Evolutionary conservation across 2,329 filamentous ascomycete species (phyloP), one percentile per base, ranked within the genome.

Genomic region (Epichloe festucae): DNA sequence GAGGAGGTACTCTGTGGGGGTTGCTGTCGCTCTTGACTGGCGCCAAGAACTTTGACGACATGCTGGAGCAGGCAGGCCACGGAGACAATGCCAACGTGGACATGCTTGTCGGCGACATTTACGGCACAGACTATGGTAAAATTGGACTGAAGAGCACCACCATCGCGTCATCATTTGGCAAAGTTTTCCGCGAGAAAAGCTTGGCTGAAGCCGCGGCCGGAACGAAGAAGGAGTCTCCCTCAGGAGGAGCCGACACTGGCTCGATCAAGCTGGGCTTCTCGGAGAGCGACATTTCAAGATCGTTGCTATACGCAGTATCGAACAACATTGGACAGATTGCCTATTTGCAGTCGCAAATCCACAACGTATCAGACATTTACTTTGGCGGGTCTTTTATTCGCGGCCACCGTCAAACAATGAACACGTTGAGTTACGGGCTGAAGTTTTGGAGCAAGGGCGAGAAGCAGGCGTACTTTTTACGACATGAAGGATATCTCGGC

Each of bases 291-390:
- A 88, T 98, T 57, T 93, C 88, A 23, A 78, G 91, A 35, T 95
- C 89, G 46, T 76, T 98, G 17, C 79, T 98, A 0, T 98, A 95
- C 69, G 93, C 93, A 23, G 89, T 97, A 59, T 91, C 86, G 66
- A 97, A 97, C 73, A 97, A 97, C 69, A 96, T 97, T 57, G 93
- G 93, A 15, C 93, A 98, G 71, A 95, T 98, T 60, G 89, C 93
- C 43, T 96, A 93, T 67, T 75, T 98, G n/a, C 93, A 97, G 65
- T 93, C 89, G 5, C 90, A 96, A 66, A 93, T 95, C 63, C 91
- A 98, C 70, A 80, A 85, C 45, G 75, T 97, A 27, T 85, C 87
- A 56, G 83, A 91, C 63, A 97, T 98, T 55, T 98, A 98, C 72
- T 98, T 98, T 68, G 93, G 93, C 21, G 93, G 93, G 23, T 93